phyloP scores from a whole-genome alignment of 257 asterid genomes.

The Apocynum venetum region DNA sequence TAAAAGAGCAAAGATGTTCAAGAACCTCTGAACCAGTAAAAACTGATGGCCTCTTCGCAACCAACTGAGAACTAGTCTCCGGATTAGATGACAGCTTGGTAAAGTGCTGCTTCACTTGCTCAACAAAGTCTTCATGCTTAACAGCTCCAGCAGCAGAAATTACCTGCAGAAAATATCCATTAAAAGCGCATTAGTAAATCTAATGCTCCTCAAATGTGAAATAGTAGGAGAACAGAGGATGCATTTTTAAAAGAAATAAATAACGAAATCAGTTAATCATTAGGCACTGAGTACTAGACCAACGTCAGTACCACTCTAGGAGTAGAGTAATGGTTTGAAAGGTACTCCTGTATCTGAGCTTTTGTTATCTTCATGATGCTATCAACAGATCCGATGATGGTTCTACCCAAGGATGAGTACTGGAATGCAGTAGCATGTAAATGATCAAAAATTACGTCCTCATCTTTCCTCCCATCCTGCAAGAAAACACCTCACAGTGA shows the following conservation, averaged over 20 bases:
- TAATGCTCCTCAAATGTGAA: neutral
- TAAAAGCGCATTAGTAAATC: neutral
- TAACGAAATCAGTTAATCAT: neutral
- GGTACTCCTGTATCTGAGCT: slow-evolving; percentile 49
- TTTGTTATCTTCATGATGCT: slow-evolving; percentile 52
- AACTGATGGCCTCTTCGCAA: slow-evolving; percentile 60
- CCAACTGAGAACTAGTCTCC: slow-evolving; percentile 55
- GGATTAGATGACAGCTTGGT: slow-evolving; percentile 58
- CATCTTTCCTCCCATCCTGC: slow-evolving; percentile 72
- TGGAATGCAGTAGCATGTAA: slow-evolving; percentile 91
- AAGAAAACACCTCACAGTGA: neutral
- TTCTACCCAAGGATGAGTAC: slow-evolving; percentile 72
- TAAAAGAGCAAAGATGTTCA: neutral
- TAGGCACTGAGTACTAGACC: slow-evolving; percentile 6
- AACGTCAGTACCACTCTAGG: slow-evolving; percentile 51
- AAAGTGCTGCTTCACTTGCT: slow-evolving; percentile 55
- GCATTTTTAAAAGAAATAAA: neutral
- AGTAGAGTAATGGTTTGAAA: slow-evolving; percentile 66
- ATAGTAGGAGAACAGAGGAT: neutral
- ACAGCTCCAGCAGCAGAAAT: slow-evolving; percentile 80
- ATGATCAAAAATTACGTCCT: slow-evolving; percentile 86
- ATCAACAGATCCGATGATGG: slow-evolving; percentile 79
- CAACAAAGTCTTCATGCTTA: slow-evolving; percentile 80
- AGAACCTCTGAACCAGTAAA: slow-evolving; percentile 91
- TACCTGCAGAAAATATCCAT: slow-evolving; percentile 37